phyloP scores from a whole-genome alignment of 2,329 filamentous ascomycete species.

The Lachnellula hyalina region DNA sequence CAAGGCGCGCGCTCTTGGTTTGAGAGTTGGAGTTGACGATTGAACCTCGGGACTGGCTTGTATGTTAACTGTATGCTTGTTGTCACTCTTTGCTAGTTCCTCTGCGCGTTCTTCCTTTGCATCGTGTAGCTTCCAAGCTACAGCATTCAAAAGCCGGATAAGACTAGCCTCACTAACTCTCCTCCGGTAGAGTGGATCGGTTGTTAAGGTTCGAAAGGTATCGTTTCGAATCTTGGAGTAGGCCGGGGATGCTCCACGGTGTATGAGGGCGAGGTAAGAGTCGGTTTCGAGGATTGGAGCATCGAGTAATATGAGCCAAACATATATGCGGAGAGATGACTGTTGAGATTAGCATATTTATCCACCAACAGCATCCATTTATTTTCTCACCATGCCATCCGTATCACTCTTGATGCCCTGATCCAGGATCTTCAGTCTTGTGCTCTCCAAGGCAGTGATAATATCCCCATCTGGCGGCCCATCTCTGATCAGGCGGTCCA shows the following conservation, averaged over 20 bases:
- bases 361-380: conserved; percentile 1
- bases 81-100: conserved; percentile 9
- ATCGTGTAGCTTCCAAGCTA: conserved; percentile 91
- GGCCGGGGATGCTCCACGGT: conserved; percentile 87
- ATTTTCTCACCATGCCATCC: conserved; percentile 67
- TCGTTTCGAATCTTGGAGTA: conserved; percentile 98
- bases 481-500: conserved; percentile 75
- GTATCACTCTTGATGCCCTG: conserved; percentile 71
- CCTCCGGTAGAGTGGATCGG: conserved; percentile 92
- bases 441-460: conserved; percentile 59
- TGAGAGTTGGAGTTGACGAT: conserved; percentile 27
- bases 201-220: conserved; percentile 93
- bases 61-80: conserved; percentile 21
- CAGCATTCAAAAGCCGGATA: conserved; percentile 88
- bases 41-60: conserved; percentile 28
- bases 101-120: conserved; percentile 44
- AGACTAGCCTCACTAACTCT: conserved; percentile 93
- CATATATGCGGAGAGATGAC: conserved; percentile 90
- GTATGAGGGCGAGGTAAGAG: conserved; percentile 82
- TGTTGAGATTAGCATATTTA: conserved; percentile 34
- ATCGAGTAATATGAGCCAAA: conserved; percentile 92
- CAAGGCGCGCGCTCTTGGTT: conserved; percentile 46
- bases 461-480: conserved; percentile 71
- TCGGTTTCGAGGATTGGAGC: conserved; percentile 80
- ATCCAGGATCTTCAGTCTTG: conserved; percentile 67